Evolutionary conservation across 129 eudicot species (phyloP).

Genomic region (Escallonia rubra): DNA sequence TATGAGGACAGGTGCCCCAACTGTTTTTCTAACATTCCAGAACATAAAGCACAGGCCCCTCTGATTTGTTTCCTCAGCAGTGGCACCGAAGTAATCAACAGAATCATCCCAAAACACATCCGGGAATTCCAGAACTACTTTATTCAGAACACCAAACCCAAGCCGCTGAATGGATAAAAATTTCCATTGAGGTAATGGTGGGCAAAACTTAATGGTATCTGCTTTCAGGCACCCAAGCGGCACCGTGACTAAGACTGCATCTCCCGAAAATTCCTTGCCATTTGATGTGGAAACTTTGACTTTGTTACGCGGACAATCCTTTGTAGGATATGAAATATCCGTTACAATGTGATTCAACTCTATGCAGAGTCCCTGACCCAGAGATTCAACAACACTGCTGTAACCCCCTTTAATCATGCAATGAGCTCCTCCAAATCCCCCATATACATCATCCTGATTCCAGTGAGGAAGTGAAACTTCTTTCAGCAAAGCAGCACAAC

Average conservation of each 20-base stretch:
- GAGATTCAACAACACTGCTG: conserved; percentile 76
- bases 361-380: conserved; percentile 59
- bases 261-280: conserved; percentile 68
- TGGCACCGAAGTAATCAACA: conserved; percentile 96
- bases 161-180: conserved; percentile 68
- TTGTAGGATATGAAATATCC: conserved; percentile 35
- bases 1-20: conserved; percentile 94
- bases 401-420: conserved; percentile 99
- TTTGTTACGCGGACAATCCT: conserved; percentile 27
- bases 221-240: conserved; percentile 95
- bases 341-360: conserved; percentile 78
- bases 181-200: conserved; percentile 87
- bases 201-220: conserved; percentile 71
- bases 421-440: conserved; percentile 99
- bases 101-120: conserved; percentile 98
- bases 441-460: conserved; percentile 97
- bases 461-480: conserved; percentile 92
- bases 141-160: conserved; percentile 94
- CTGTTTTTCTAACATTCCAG: conserved; percentile 95
- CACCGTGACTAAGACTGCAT: conserved; percentile 80
- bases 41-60: conserved; percentile 98
- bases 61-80: conserved; percentile 70
- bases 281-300: conserved; percentile 72
- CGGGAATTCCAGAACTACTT: conserved; percentile 79
- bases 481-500: conserved; percentile 89